Conservation (phyloP, 2,329 filamentous ascomycete species). For the Colletotrichum musicola region DNA sequence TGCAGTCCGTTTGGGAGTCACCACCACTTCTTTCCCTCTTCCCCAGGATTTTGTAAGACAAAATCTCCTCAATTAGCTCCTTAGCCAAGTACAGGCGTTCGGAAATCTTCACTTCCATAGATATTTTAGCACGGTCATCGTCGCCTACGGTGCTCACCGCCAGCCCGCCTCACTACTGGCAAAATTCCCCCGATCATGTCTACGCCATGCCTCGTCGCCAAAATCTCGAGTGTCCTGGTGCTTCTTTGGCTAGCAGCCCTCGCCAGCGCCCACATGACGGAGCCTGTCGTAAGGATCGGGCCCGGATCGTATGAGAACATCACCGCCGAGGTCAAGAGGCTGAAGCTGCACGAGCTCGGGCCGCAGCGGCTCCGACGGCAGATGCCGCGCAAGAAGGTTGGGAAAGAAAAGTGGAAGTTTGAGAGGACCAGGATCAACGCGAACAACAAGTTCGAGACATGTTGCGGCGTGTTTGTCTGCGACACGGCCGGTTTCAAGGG, state of each 20-base stretch:
- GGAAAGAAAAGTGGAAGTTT: background rate
- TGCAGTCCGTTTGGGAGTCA: too few relatives aligned
- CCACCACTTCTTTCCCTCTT: too few relatives aligned
- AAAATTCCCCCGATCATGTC: background rate
- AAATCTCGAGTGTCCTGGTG: background rate
- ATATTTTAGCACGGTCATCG: background rate
- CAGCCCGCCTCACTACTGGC: background rate
- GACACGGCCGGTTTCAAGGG: background rate
- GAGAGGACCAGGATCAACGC: conserved; percentile 1
- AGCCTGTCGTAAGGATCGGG: background rate
- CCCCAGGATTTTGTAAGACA: too few relatives aligned
- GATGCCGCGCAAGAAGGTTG: background rate
- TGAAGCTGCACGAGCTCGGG: background rate
- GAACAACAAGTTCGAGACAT: background rate
- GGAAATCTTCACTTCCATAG: background rate
- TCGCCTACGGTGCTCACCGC: background rate
- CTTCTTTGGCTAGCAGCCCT: background rate
- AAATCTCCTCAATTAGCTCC: too few relatives aligned
- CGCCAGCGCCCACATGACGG: background rate
- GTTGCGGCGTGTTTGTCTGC: background rate
- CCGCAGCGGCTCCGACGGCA: background rate
- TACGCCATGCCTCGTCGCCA: background rate
- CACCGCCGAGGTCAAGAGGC: background rate
- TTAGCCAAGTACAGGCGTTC: too few relatives aligned
- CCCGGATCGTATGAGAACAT: background rate